phyloP scores from a whole-genome alignment of 2,329 filamentous ascomycete genomes.

The Aspergillus phoenicis region DNA sequence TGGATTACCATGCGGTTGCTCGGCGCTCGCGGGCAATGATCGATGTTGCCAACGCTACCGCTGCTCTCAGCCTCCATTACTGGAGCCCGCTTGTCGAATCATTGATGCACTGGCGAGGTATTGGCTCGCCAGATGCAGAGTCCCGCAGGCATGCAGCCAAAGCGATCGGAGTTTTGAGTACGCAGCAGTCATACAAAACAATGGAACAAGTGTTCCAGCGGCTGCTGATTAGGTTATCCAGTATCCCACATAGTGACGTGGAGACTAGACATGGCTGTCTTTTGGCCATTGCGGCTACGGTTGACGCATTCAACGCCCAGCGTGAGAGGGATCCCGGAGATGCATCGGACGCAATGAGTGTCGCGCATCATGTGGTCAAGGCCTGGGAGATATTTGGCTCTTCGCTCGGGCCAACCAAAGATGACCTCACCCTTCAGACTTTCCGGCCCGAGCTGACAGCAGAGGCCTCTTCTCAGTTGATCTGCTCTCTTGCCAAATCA shows the following conservation, averaged over 20 bases:
- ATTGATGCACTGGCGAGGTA: conserved; percentile 81
- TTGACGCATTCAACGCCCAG: conserved; percentile 37
- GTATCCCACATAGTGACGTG: conserved; percentile 43
- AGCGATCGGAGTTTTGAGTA: conserved; percentile 62
- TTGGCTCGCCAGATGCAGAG: conserved; percentile 74
- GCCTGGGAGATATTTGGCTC: conserved; percentile 45
- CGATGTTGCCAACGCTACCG: conserved; percentile 71
- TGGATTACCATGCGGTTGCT: conserved; percentile 93
- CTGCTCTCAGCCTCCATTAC: conserved; percentile 64
- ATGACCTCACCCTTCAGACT: conserved; percentile 43
- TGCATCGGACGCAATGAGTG: conserved; percentile 26
- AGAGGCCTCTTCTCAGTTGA: conserved; percentile 44
- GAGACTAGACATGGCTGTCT: conserved; percentile 50
- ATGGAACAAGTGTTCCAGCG: conserved; percentile 36
- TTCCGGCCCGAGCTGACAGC: conserved; percentile 46
- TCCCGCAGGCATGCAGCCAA: conserved; percentile 72
- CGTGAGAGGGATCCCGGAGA: conserved; percentile 22
- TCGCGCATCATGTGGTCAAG: conserved; percentile 31
- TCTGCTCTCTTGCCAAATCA: conserved; percentile 42
- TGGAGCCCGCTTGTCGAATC: conserved; percentile 70
- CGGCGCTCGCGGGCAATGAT: conserved; percentile 79
- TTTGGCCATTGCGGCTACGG: conserved; percentile 42
- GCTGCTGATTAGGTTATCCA: conserved; percentile 37
- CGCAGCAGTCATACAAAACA: conserved; percentile 35
- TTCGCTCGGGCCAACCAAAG: conserved; percentile 35